phyloP scores from a whole-genome alignment of 169 alveolate genomes.

The Cryptosporidium viatorum region DNA sequence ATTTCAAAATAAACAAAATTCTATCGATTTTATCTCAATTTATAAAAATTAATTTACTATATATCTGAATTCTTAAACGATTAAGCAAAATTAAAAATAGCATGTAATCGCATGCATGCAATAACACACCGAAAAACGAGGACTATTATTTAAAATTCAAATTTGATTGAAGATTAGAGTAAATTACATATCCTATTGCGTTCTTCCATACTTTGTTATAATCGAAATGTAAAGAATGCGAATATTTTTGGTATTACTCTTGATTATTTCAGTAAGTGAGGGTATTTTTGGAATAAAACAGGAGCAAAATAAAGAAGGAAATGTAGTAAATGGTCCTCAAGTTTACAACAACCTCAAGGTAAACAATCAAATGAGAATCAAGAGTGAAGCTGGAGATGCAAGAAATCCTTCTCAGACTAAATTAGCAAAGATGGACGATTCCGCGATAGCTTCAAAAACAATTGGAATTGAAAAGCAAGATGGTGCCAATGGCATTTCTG shows the following conservation, averaged over 20 bases:
- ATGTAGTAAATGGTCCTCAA: constrained; percentile 38
- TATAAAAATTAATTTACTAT: neutral
- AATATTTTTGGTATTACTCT: constrained; percentile 17
- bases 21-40: no score
- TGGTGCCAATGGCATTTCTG: neutral
- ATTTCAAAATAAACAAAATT: no score
- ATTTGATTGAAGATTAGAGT: neutral
- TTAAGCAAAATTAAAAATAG: neutral
- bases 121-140: neutral
- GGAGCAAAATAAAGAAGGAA: neutral
- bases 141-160: neutral
- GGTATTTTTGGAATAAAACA: constrained; percentile 1
- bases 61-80: no score
- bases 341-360: constrained; percentile 43
- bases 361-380: constrained; percentile 45
- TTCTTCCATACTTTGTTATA: neutral
- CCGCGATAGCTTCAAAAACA: neutral
- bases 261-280: constrained; percentile 2
- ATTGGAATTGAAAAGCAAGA: neutral
- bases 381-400: constrained; percentile 24
- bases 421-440: neutral
- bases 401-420: constrained; percentile 19
- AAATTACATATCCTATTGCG: neutral
- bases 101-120: neutral
- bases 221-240: constrained; percentile 25